phyloP scores from a whole-genome alignment of 1,284 basidiomycete species.

The Papiliotrema nemorosa region DNA sequence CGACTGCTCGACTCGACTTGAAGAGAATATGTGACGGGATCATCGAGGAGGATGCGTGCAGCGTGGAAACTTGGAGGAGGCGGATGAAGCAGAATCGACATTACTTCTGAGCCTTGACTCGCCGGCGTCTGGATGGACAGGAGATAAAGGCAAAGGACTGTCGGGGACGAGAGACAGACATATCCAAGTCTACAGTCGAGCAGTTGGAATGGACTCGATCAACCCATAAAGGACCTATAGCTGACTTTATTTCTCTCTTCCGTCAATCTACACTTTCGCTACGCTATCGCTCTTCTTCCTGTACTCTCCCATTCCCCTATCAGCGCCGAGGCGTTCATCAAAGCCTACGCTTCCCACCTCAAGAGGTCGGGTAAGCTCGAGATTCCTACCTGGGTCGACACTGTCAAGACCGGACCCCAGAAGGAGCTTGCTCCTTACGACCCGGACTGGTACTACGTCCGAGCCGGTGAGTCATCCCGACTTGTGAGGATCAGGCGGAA shows the following conservation, averaged over 20 bases:
- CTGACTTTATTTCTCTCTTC: conserved; percentile 1
- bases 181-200: neutral
- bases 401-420: conserved; percentile 96
- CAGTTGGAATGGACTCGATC: neutral
- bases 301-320: neutral
- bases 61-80: neutral
- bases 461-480: conserved; percentile 69
- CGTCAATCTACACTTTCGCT: neutral
- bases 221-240: neutral
- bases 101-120: too few species aligned
- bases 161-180: too few species aligned
- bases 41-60: neutral
- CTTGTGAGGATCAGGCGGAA: too few species aligned
- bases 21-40: neutral
- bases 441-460: conserved; percentile 99
- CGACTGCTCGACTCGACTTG: neutral
- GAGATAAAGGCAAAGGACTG: too few species aligned
- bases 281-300: neutral
- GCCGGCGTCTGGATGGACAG: too few species aligned
- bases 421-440: conserved; percentile 99
- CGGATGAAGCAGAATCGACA: neutral
- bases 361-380: conserved; percentile 73
- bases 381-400: conserved; percentile 97
- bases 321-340: conserved; percentile 65
- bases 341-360: conserved; percentile 77